Evolutionary conservation across 2,329 filamentous ascomycete genomes (phyloP).

Genomic region (Delphinella strobiligena): DNA sequence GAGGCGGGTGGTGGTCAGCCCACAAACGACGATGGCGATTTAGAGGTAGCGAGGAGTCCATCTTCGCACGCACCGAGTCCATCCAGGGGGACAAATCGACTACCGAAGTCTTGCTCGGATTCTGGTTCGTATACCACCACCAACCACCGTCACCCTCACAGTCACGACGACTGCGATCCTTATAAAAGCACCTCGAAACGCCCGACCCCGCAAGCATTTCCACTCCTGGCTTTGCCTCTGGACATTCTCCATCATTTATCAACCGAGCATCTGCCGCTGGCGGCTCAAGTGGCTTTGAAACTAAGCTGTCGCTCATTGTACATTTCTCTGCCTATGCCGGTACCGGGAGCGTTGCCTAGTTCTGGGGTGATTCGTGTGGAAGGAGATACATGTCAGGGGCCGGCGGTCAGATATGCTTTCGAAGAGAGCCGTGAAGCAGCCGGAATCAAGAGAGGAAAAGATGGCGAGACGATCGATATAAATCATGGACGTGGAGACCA

Average conservation of each 20-base stretch:
- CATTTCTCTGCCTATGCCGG: constrained; percentile 2
- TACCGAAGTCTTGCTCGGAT: too few species aligned
- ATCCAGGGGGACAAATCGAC: too few species aligned
- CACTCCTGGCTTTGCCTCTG: constrained; percentile 7
- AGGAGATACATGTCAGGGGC: background rate
- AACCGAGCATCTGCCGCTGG: constrained; percentile 5
- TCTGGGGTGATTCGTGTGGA: constrained; percentile 1
- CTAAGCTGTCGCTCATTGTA: constrained; percentile 7
- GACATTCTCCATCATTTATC: constrained; percentile 9
- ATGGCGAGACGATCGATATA: background rate
- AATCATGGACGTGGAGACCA: background rate
- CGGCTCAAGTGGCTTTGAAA: constrained; percentile 5
- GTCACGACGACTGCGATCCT: too few species aligned
- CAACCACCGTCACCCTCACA: too few species aligned
- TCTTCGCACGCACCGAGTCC: too few species aligned
- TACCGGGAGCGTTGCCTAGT: background rate
- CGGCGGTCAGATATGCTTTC: background rate
- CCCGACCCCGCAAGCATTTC: background rate
- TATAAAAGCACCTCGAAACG: too few species aligned
- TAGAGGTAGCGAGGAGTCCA: too few species aligned
- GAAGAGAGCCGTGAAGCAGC: background rate
- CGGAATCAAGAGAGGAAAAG: background rate
- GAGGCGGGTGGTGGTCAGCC: too few species aligned
- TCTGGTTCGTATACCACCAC: too few species aligned
- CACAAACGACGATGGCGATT: too few species aligned